phyloP scores from a whole-genome alignment of 805 yeast genomes.

The Lachancea dasiensis region DNA sequence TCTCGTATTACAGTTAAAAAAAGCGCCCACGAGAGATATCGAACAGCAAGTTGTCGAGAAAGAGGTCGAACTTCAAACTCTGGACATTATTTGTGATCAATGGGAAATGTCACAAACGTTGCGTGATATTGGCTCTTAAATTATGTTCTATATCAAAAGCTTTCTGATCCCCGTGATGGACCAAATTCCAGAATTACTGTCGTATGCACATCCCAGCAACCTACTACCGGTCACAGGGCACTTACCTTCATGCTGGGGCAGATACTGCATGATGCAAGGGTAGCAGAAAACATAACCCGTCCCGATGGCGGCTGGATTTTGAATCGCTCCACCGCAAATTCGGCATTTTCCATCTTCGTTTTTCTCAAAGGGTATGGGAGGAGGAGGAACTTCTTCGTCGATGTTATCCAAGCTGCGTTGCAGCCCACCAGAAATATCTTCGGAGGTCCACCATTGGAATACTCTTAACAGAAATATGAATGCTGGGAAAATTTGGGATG shows the following conservation, averaged over 20 bases:
- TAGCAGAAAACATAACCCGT: conserved; percentile 91
- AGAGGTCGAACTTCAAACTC: conserved; percentile 23
- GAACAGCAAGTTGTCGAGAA: conserved; percentile 20
- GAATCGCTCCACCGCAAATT: conserved; percentile 56
- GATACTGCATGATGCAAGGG: conserved; percentile 67
- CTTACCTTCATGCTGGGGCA: conserved; percentile 45
- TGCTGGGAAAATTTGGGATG: conserved; percentile 51
- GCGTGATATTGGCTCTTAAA: not conserved
- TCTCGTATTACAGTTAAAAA: conserved; percentile 18
- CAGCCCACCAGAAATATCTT: conserved; percentile 59
- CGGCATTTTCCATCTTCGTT: conserved; percentile 46
- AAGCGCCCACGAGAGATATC: conserved; percentile 22
- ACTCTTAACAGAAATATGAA: conserved; percentile 79
- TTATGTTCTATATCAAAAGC: conserved; percentile 48
- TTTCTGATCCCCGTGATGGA: conserved; percentile 69
- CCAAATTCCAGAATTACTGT: conserved; percentile 55
- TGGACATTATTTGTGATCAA: conserved; percentile 25
- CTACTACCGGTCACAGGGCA: conserved; percentile 80
- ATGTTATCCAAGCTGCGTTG: conserved; percentile 42
- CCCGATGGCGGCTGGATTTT: conserved; percentile 81
- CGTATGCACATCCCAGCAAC: conserved; percentile 65
- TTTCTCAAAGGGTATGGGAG: conserved; percentile 14
- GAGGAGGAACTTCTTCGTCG: conserved; percentile 47
- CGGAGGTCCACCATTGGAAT: conserved; percentile 88
- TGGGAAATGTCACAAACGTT: conserved; percentile 19